phyloP scores from a whole-genome alignment of 257 asterid species.

The Leonotis leonurus region DNA sequence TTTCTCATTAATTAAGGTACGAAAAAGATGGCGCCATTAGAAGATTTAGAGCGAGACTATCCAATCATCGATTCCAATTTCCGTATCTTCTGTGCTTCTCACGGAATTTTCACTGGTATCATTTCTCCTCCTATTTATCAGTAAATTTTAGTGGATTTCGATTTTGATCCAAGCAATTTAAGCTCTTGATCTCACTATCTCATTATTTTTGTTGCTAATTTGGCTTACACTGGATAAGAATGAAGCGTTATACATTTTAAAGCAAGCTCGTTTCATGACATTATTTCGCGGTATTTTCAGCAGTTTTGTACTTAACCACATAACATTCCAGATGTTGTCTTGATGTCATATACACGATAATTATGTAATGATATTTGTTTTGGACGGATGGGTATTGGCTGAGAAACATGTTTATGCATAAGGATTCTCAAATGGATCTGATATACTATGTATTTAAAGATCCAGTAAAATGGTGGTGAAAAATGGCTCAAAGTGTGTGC shows the following conservation, averaged over 20 bases:
- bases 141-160: neutral
- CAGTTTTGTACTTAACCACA: neutral
- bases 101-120: conserved; percentile 64
- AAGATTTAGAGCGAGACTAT: conserved; percentile 43
- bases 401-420: neutral
- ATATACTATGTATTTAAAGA: neutral
- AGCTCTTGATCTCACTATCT: neutral
- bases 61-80: conserved; percentile 60
- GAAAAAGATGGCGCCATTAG: conserved; percentile 50
- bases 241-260: neutral
- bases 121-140: neutral
- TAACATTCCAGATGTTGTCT: neutral
- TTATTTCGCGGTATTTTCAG: conserved; percentile 1
- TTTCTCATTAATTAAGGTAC: neutral
- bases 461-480: neutral
- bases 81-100: conserved; percentile 60
- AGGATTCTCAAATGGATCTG: neutral
- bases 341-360: neutral
- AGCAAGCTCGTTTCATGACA: neutral
- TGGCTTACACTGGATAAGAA: neutral
- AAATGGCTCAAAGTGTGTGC: neutral
- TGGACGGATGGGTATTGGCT: neutral
- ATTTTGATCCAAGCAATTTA: neutral
- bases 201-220: neutral
- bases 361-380: neutral